phyloP scores from a whole-genome alignment of 2,329 filamentous ascomycete species.

The Apiospora arundinis region DNA sequence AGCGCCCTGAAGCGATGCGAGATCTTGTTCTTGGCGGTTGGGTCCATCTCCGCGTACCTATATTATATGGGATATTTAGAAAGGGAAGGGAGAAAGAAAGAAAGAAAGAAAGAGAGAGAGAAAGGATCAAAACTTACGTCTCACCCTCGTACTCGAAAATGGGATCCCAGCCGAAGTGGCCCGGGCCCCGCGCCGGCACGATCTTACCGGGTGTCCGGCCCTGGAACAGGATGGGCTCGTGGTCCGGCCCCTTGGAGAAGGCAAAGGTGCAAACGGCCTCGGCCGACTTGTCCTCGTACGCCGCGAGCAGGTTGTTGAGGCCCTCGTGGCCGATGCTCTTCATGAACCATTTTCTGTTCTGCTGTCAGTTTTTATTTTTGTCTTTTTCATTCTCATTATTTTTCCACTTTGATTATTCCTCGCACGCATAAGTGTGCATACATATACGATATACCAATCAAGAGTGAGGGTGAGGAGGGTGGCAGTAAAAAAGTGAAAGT shows the following conservation, averaged over 20 bases:
- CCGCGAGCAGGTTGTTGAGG: conserved; percentile 87
- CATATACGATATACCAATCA: neutral
- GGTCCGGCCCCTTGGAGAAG: conserved; percentile 84
- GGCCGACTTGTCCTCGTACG: conserved; percentile 88
- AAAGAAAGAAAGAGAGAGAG: neutral
- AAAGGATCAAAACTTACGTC: conserved; percentile 60
- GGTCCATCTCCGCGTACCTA: conserved; percentile 93
- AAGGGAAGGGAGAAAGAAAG: neutral
- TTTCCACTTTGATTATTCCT: neutral
- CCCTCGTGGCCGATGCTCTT: conserved; percentile 80
- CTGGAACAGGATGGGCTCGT: conserved; percentile 88
- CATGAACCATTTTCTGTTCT: conserved; percentile 81
- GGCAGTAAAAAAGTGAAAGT: conserved; percentile 43
- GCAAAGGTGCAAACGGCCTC: conserved; percentile 96
- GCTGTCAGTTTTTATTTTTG: neutral
- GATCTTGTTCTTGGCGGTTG: conserved; percentile 84
- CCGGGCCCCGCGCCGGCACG: conserved; percentile 80
- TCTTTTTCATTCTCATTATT: conserved; percentile 7
- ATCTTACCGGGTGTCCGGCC: conserved; percentile 85
- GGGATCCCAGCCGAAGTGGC: conserved; percentile 92
- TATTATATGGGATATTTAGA: conserved; percentile 18
- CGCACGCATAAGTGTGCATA: no score
- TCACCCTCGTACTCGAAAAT: conserved; percentile 93
- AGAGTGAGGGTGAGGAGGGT: neutral
- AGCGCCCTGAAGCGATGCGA: conserved; percentile 91